Base-by-base conservation (phyloP, 805 yeast genomes). In the Ogataea trehalophila region DNA sequence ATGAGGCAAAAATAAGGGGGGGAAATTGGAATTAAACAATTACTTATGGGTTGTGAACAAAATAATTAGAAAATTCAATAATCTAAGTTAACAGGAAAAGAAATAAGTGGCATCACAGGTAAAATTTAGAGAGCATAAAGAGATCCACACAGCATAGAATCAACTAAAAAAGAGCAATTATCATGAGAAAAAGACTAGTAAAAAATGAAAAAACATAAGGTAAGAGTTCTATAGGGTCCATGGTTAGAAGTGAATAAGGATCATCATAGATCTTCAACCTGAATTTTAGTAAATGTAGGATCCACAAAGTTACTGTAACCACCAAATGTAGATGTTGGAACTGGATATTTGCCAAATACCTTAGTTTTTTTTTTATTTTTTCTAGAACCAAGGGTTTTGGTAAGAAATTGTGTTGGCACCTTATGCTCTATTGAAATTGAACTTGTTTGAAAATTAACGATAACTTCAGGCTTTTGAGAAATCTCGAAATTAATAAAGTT, bases 381-480 rank as follows among this genome's bases (percentile, higher is more conserved):
- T 31, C 42, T 41, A 22, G 46, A 59, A 44, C 76, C 57, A 11
- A 55, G 52, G 5, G 55, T 51, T 20, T 50, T 45, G 13, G 58
- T 55, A 15, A 43, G 31, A 23, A 51, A 56, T 26, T 57, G 49
- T 1, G 60, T 45, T 0, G 61, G 60, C 11, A 52, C 29, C 33
- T 49, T 50, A 36, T 53, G 53, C 39, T 50, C 53, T 37, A 64
- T 49, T 9, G 61, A 53, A 11, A 63, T 56, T 7, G 58, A 48
- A 20, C 53, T 51, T 11, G 65, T 56, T 20, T 51, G 33, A 18
- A 53, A 51, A 87, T 94, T 83, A 78, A 85, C 85, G 68, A 76
- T 80, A 62, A 84, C 75, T 63, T 81, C 87, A 39, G 86, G 83
- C 68, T 83, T 85, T 47, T 51, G 41, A 6, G 46, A 16, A 71